phyloP scores from a whole-genome alignment of 2,329 filamentous ascomycete species.

The Dendrostoma leiphaemia region DNA sequence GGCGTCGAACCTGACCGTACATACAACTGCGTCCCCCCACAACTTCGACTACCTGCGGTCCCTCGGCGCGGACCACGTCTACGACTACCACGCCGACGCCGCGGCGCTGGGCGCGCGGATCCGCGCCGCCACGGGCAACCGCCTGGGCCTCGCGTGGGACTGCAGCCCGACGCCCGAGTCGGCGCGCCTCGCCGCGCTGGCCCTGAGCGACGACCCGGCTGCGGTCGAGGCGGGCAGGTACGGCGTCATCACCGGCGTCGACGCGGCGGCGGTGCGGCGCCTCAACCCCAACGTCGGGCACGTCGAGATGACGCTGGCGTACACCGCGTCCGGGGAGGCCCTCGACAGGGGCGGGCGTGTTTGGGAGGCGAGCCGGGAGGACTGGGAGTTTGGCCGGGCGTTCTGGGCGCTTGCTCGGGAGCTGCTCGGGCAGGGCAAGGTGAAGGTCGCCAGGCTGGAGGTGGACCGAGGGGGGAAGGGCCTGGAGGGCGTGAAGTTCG shows the following conservation, averaged over 20 bases:
- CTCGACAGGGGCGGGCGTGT: slow-evolving; percentile 14
- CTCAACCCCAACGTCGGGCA: slow-evolving; percentile 34
- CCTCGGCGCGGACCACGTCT: slow-evolving; percentile 16
- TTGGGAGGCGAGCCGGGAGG: slow-evolving; percentile 20
- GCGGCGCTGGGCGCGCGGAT: slow-evolving; percentile 11
- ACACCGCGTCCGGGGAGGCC: slow-evolving; percentile 32
- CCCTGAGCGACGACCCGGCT: not conserved
- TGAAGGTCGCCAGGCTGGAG: slow-evolving; percentile 31
- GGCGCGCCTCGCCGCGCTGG: not conserved
- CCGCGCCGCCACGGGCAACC: not conserved
- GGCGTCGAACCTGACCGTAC: slow-evolving; percentile 32
- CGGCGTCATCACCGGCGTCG: not conserved
- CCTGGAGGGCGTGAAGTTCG: slow-evolving; percentile 29
- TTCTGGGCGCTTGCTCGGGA: slow-evolving; percentile 32
- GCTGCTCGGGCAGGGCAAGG: slow-evolving; percentile 31
- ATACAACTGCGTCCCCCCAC: slow-evolving; percentile 33
- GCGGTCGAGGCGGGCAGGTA: not conserved
- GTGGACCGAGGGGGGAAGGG: slow-evolving; percentile 28
- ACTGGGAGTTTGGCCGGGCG: slow-evolving; percentile 31
- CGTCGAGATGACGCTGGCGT: slow-evolving; percentile 26
- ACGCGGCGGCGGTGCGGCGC: slow-evolving; percentile 28
- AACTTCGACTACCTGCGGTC: slow-evolving; percentile 19
- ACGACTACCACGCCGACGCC: slow-evolving; percentile 15
- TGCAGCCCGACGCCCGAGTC: slow-evolving; percentile 16
- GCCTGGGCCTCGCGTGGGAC: slow-evolving; percentile 16